Base-by-base conservation (phyloP, 768 basidiomycete genomes). In the Amanita subjunquillea region DNA sequence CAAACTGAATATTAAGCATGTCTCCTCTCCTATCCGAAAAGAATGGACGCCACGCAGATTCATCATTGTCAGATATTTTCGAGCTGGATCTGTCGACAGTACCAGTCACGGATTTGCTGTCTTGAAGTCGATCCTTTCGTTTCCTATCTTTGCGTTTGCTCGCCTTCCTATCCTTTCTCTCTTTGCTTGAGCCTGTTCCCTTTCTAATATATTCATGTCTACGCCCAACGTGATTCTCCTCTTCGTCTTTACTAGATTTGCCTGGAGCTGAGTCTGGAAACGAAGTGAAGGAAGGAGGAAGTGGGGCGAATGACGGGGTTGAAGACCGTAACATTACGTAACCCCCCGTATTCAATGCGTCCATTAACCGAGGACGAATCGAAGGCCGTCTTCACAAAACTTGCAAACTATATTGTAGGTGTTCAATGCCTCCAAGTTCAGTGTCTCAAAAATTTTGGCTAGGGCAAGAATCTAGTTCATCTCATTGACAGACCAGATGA, bases 361-460 rank as follows among this genome's bases (percentile, higher is more conserved):
- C 95, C 95, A 20, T 74, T 98, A 48, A 97, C 95, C 23, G 91
- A 97, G 67, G 93, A 96, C 55, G 95, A 99, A 70, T 95, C 91
- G 61, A 96, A 96, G 66, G 79, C 87, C 0, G 89, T 98, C 12
- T 99, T 98, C 62, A 85, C 88, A 38, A 99, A 99, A 68, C 80
- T 99, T 38, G 92, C 96, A 44, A 97, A 96, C 69, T 99, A 96
- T 68, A 89, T 99, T 62, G 91, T 92, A 51, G 42, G 85, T 73
- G 22, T 27, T 34, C 37, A 30, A 32, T 50, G 30, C 15, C 17
- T 27, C 10, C n/a, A 37, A 32, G 13, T 40, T 20, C 17, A 36
- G 22, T 3, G 36, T 27, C 25, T 47, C 30, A 17, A 17, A 17
- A 17, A 38, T 13, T 22, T 37, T 17, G n/a, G 54, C 17, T 63